Conservation (phyloP, 2,329 filamentous ascomycete species). For the Trichoderma koningii region DNA sequence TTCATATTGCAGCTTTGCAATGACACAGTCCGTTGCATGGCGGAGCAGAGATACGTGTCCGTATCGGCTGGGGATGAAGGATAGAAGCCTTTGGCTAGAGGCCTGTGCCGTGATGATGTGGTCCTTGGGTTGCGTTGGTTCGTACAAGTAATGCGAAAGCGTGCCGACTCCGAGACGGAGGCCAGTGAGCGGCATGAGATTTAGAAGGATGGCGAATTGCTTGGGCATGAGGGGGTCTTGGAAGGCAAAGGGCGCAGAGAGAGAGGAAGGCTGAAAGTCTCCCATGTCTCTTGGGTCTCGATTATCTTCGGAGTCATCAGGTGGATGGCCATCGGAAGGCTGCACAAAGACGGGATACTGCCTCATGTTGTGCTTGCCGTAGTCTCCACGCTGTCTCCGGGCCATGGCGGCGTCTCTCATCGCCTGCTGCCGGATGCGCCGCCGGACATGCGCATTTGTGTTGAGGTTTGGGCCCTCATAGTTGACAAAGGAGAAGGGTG, state of each 20-base stretch:
- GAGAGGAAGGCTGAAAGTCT: neutral
- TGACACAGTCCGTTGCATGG: constrained; percentile 17
- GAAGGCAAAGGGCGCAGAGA: neutral
- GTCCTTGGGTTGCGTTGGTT: constrained; percentile 12
- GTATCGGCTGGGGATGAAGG: constrained; percentile 16
- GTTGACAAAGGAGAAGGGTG: constrained; percentile 18
- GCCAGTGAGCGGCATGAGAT: constrained; percentile 19
- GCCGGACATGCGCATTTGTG: constrained; percentile 17
- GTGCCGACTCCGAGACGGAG: constrained; percentile 18
- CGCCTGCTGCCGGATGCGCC: constrained; percentile 24
- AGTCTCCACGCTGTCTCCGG: constrained; percentile 15
- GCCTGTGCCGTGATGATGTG: constrained; percentile 4
- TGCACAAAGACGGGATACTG: constrained; percentile 12
- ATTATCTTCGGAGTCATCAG: neutral
- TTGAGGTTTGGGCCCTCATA: constrained; percentile 14
- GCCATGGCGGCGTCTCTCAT: constrained; percentile 18
- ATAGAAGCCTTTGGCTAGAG: constrained; percentile 11
- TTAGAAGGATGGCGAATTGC: constrained; percentile 8
- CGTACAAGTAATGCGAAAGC: constrained; percentile 16
- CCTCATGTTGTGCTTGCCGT: constrained; percentile 21
- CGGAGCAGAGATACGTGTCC: constrained; percentile 14
- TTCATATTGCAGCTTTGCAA: constrained; percentile 12
- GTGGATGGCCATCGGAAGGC: neutral
- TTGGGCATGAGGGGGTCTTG: constrained; percentile 10
- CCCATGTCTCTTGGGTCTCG: neutral